Evolutionary conservation across 768 basidiomycete genomes (phyloP), one percentile per base, ranked within the genome.

Genomic region (Calocybe indica): DNA sequence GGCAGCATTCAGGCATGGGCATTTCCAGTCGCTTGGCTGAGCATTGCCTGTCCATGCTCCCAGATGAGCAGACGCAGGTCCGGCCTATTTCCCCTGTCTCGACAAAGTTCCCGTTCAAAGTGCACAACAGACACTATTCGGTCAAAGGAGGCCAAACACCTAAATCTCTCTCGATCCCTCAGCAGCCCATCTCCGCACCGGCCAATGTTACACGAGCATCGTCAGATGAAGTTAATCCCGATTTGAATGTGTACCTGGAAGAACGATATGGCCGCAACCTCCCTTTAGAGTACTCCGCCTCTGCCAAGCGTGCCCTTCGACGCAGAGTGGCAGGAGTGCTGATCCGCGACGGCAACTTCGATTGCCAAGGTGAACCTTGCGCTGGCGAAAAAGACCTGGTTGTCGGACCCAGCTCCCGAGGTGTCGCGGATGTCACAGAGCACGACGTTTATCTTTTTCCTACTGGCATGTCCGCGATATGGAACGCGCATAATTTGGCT

Each of bases 241-340:
- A 92, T 54, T 80, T 88, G 45, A 65, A 70, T 1, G 72, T 74
- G 5, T 97, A 94, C 64, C 73, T 98, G 22, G 95, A 98, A 64
- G 93, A 97, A 65, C 83, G 94, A 10, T 98, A 96, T 54, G 95
- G 92, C 0, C 80, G 95, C 5, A 97, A 95, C 60, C 68, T 95
- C 13, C 88, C 92, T 9, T 60, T 85, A 1, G 70, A 76, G 11
- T 79, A 81, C 3, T 88, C 87, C 0, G 70, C 78, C 0, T 73
- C 80, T n/a, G 93, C 92, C 3, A 99, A 99, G 64, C 76, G 82
- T 10, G 88, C 89, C 0, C 68, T 99, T 44, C 82, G 89, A n/a
- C 74, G 92, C 22, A 74, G 95, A 40, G 90, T 99, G 37, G 91
- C 95, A 0, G 92, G 93, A 44, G 85, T 92, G 1, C 67, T 93